Evolutionary conservation across 176 grass and related monocot genomes (phyloP).

Genomic region (Juncus inflexus): DNA sequence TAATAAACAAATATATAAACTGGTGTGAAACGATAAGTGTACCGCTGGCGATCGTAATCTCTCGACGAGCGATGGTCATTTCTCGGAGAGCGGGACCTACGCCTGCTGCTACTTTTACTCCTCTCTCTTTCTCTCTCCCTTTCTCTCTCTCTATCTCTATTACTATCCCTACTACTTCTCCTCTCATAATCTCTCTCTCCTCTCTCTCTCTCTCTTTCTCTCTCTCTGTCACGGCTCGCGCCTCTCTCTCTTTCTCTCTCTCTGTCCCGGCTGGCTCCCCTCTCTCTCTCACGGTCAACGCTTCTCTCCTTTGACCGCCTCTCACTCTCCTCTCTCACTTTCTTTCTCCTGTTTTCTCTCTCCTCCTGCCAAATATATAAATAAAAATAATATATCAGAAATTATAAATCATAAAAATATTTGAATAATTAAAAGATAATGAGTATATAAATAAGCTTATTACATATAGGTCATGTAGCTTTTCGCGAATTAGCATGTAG

Average conservation of each 20-base stretch:
- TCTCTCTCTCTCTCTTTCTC: slow-evolving; percentile 48
- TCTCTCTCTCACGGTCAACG: slow-evolving; percentile 48
- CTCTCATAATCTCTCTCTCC: slow-evolving; percentile 52
- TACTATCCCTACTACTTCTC: slow-evolving; percentile 35
- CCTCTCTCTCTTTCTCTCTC: slow-evolving; percentile 53
- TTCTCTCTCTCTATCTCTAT: slow-evolving; percentile 52
- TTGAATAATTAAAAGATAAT: slow-evolving; percentile 11
- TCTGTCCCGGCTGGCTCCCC: slow-evolving; percentile 55
- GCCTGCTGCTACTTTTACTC: slow-evolving; percentile 63
- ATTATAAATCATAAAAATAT: slow-evolving; percentile 18
- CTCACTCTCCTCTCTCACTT: slow-evolving; percentile 48
- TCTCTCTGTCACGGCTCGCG: slow-evolving; percentile 45
- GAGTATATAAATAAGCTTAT: slow-evolving; percentile 13
- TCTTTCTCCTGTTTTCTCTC: slow-evolving; percentile 71
- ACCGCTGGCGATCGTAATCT: no score
- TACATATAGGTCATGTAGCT: slow-evolving; percentile 67
- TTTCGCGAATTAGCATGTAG: slow-evolving; percentile 92
- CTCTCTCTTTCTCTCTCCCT: slow-evolving; percentile 40
- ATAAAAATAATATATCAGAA: slow-evolving; percentile 22
- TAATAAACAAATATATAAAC: no score
- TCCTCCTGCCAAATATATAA: slow-evolving; percentile 59
- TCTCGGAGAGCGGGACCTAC: no score
- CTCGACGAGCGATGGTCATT: no score
- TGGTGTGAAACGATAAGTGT: no score
- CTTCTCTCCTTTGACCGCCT: slow-evolving; percentile 77